Evolutionary conservation across 2,329 filamentous ascomycete genomes (phyloP), one percentile per base, ranked within the genome.

Genomic region (Claviceps sp.): DNA sequence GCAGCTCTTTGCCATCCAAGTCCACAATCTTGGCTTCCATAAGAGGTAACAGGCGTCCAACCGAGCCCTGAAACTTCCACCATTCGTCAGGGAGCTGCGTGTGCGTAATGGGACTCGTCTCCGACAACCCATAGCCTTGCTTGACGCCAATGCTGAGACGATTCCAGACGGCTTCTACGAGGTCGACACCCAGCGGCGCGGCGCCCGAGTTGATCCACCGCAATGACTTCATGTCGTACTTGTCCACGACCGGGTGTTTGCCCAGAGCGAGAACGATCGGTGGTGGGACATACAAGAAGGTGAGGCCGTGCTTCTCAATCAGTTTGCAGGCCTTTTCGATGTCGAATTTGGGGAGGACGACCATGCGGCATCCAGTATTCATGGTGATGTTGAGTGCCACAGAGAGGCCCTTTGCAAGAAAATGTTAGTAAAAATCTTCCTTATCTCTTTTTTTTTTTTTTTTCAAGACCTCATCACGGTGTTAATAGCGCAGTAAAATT

Each of bases 91-190:
- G 83, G 7, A 76, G 71, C 66, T 89, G 87, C 9, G 80, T 79
- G 59, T 88, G 83, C 0, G 87, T 86, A 0, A 82, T 85, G 0
- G 90, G 89, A 26, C 83, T 83, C 14, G 88, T 94, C 71, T 97
- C 91, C 5, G 83, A 88, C 5, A 97, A 75, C 0, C 91, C 91
- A 62, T 95, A 97, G 17, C 87, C 90, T 68, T 97, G 91, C 73
- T 95, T 96, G 54, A 95, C 81, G 2, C 84, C 83, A 20, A 94
- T 75, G 49, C 81, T 81, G 53, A 93, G 79, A 7, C 89, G 80
- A 20, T 78, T 68, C 72, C 87, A 86, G 3, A 93, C 79, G 8
- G 80, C 77, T 51, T 88, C 80, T 1, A 91, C 85, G 2, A 97
- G 77, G 56, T 95, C 88, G 36, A 74, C 72, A 0, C 88, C 91